phyloP scores from a whole-genome alignment of 2,329 filamentous ascomycete genomes.

The Furcasterigmium sp. region DNA sequence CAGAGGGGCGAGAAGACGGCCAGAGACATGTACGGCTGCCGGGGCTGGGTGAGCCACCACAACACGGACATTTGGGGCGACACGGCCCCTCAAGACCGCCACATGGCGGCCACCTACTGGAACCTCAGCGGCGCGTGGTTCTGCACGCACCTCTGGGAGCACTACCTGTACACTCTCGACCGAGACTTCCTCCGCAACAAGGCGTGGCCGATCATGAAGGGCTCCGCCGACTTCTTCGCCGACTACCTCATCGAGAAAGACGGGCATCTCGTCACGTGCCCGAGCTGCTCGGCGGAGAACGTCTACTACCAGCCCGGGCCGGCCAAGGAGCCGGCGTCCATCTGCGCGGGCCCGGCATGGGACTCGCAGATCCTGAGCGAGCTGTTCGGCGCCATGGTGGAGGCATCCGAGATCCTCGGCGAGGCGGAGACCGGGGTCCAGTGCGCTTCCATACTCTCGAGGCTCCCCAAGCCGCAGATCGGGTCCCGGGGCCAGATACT shows the following conservation, averaged over 20 bases:
- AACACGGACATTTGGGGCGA: slow-evolving; percentile 34
- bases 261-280: slow-evolving; percentile 16
- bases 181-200: slow-evolving; percentile 10
- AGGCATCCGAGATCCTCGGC: background rate
- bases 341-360: slow-evolving; percentile 19
- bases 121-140: slow-evolving; percentile 34
- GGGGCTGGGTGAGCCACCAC: slow-evolving; percentile 30
- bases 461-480: slow-evolving; percentile 2
- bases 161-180: slow-evolving; percentile 28
- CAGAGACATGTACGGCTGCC: slow-evolving; percentile 28
- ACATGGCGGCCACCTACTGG: slow-evolving; percentile 22
- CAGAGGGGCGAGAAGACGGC: slow-evolving; percentile 25
- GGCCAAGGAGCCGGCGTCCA: slow-evolving; percentile 9
- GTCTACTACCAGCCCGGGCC: slow-evolving; percentile 12
- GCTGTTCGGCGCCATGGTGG: slow-evolving; percentile 6
- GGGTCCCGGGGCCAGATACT: slow-evolving; percentile 7
- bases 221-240: slow-evolving; percentile 25
- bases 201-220: background rate
- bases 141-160: slow-evolving; percentile 29
- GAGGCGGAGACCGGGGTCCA: slow-evolving; percentile 5
- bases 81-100: slow-evolving; percentile 27
- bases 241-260: slow-evolving; percentile 29
- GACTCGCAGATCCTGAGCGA: slow-evolving; percentile 9
- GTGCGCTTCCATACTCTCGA: background rate
- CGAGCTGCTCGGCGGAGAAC: slow-evolving; percentile 18